Base-by-base conservation (phyloP, 2,329 filamentous ascomycete species). In the Aspergillus candidus region DNA sequence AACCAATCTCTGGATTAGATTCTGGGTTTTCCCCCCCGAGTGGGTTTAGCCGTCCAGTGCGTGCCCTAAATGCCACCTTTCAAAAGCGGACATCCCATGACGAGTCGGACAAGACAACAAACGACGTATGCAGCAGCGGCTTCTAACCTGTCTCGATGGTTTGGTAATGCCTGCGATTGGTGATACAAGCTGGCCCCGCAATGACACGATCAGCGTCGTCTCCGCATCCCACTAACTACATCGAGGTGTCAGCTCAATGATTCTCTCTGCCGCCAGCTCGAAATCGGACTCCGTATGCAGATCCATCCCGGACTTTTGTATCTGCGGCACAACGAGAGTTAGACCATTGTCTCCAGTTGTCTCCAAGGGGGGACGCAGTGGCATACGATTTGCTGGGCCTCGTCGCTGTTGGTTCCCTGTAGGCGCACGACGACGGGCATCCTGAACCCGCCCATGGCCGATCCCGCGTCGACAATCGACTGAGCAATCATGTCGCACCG, bases 401-500 rank as follows among this genome's bases (percentile, higher is more conserved):
- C 51, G 3, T 67, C 63, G 0, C 65, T 66, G 43, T 75, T 75
- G 2, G 72, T 75, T 1, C 73, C 73, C 46, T 75, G 72, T 1
- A 75, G 53, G 6, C 73, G 60, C 12, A 73, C 69, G 0, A 75
- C 71, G 14, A 75, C 63, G 0, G 72, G 72, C 4, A 74, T 59
- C 2, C 54, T 54, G 18, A 73, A 60, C 4, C 58, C 53, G 5
- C 65, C 66, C 22, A 70, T 56, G 17, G 69, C 56, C 4, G 49
- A 54, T 2, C 66, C 66, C 1, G 72, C 72, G 0, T 62, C 63
- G 14, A 76, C 62, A 41, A 75, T 73, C 7, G 72, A 71, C 52
- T 73, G 67, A 8, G 73, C 73, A 50, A 76, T 73, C 73, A 76
- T 76, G 47, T 74, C 72, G 29, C 72, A 74, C 31, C 66, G 64